Conservation (phyloP, 2,329 filamentous ascomycete genomes). For the Cercospora berteroae region DNA sequence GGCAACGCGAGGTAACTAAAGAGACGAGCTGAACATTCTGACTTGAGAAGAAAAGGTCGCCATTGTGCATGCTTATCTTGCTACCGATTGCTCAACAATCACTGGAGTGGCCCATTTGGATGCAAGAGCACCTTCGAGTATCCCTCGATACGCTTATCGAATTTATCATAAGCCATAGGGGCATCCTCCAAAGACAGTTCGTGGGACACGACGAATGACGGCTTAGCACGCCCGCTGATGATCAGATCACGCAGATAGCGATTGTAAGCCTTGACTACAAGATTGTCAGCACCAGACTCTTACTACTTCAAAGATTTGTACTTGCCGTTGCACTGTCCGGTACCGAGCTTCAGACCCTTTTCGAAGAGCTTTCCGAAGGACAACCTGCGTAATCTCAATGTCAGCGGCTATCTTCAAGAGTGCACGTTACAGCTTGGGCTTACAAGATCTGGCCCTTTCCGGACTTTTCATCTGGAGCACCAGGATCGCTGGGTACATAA, state of each 20-base stretch:
- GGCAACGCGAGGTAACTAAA: not conserved
- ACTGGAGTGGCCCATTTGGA: constrained; percentile 55
- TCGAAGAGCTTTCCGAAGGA: constrained; percentile 52
- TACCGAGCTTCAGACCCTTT: constrained; percentile 61
- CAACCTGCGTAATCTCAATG: not conserved
- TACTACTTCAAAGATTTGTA: not conserved
- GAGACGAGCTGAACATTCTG: not conserved
- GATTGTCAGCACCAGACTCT: not conserved
- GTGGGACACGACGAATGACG: constrained; percentile 65
- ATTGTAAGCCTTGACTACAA: constrained; percentile 62
- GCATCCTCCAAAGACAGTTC: constrained; percentile 63
- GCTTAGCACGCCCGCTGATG: constrained; percentile 62
- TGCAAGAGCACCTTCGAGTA: constrained; percentile 68
- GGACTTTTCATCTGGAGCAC: constrained; percentile 59
- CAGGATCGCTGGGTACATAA: constrained; percentile 55
- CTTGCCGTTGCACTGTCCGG: constrained; percentile 40
- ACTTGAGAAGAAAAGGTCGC: not conserved
- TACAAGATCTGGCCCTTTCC: constrained; percentile 61
- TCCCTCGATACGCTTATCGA: constrained; percentile 64
- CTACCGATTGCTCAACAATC: not conserved
- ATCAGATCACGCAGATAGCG: constrained; percentile 65
- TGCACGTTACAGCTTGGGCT: not conserved
- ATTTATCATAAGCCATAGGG: constrained; percentile 53
- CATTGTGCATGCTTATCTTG: not conserved
- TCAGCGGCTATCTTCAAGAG: not conserved